A percentile compares a stretch with the other conserved stretches of the same genome.
Evolutionary conservation across 2,329 filamentous ascomycete species (phyloP).

Genomic region (Tolypocladium cylindrosporum): DNA sequence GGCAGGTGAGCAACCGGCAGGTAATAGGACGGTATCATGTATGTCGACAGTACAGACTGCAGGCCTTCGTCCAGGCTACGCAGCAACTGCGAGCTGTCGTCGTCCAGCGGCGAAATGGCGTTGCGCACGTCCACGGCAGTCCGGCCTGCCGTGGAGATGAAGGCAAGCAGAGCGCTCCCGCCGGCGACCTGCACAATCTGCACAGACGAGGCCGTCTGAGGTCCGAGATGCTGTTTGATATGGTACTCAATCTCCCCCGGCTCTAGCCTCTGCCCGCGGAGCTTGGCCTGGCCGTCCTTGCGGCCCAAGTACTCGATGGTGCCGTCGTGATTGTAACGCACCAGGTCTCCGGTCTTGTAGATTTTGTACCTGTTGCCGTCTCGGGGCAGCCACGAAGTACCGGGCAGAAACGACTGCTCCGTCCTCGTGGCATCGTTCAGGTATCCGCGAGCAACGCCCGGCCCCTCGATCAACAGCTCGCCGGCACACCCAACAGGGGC

Average conservation of each 20-base stretch:
- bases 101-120: too few relatives aligned
- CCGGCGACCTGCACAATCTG: too few relatives aligned
- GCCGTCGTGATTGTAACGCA: conserved; percentile 18
- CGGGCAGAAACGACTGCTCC: too few relatives aligned
- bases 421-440: neutral
- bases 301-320: conserved; percentile 10
- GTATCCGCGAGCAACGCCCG: neutral
- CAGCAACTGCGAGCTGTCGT: too few relatives aligned
- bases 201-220: too few relatives aligned
- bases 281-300: conserved; percentile 15
- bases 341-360: conserved; percentile 11
- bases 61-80: too few relatives aligned
- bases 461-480: neutral
- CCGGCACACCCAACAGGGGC: neutral
- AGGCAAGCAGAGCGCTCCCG: too few relatives aligned
- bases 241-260: neutral
- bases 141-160: too few relatives aligned
- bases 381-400: neutral
- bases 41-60: neutral
- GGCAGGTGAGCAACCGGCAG: conserved; percentile 4
- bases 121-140: too few relatives aligned
- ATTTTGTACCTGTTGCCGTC: too few relatives aligned
- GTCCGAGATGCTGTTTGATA: too few relatives aligned
- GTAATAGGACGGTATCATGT: conserved; percentile 2
- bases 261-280: conserved; percentile 13